A percentile compares a stretch with the other conserved stretches of the same genome.
phyloP scores from a whole-genome alignment of 805 yeast species.

The Starmera pachycereana region DNA sequence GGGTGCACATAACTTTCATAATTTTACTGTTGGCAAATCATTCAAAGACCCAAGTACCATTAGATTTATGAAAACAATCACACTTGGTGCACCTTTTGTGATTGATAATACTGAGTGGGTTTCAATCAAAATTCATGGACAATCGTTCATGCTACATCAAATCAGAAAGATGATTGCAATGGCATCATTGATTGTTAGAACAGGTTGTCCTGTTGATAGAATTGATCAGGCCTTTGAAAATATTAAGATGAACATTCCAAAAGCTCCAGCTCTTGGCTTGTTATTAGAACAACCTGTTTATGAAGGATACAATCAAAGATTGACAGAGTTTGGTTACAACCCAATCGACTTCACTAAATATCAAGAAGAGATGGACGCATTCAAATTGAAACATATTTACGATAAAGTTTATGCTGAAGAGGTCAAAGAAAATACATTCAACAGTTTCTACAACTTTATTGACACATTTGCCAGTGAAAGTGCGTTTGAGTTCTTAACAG shows the following conservation, averaged over 20 bases:
- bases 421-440: slow-evolving; percentile 74
- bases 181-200: slow-evolving; percentile 79
- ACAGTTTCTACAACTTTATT: slow-evolving; percentile 84
- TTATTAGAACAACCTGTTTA: slow-evolving; percentile 87
- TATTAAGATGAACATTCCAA: slow-evolving; percentile 79
- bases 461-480: slow-evolving; percentile 66
- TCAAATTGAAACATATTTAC: slow-evolving; percentile 82
- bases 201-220: slow-evolving; percentile 73
- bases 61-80: slow-evolving; percentile 70
- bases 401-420: slow-evolving; percentile 91
- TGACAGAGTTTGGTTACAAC: slow-evolving; percentile 69
- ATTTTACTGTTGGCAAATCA: slow-evolving; percentile 72
- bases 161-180: slow-evolving; percentile 96
- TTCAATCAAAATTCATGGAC: slow-evolving; percentile 93
- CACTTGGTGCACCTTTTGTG: slow-evolving; percentile 80
- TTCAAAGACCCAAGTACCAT: slow-evolving; percentile 79
- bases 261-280: slow-evolving; percentile 94
- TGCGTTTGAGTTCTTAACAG: slow-evolving; percentile 31
- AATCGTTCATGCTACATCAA: slow-evolving; percentile 96
- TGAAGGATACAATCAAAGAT: slow-evolving; percentile 66
- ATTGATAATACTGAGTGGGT: slow-evolving; percentile 95
- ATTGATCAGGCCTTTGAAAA: slow-evolving; percentile 69
- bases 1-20: slow-evolving; percentile 90
- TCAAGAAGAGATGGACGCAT: slow-evolving; percentile 64
- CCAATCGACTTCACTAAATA: slow-evolving; percentile 58